phyloP scores from a whole-genome alignment of 805 yeast genomes.

The Debaryomyces maramus region DNA sequence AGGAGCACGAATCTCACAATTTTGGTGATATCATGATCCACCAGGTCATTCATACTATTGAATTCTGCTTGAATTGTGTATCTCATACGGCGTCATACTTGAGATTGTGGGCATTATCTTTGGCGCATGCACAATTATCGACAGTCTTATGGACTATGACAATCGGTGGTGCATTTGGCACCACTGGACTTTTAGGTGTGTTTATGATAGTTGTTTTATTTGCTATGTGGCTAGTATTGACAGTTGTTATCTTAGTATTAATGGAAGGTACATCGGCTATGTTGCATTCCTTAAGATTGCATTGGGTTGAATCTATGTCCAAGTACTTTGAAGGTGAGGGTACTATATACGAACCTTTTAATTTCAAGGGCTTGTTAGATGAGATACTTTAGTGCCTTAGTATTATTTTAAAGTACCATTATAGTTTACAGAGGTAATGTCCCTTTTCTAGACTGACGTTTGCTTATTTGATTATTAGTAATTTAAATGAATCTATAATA shows the following conservation, averaged over 20 bases:
- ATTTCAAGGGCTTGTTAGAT: conserved; percentile 48
- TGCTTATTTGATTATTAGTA: neutral
- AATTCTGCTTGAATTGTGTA: conserved; percentile 94
- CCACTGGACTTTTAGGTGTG: conserved; percentile 66
- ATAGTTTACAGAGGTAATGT: neutral
- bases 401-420: neutral
- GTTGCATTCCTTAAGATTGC: conserved; percentile 97
- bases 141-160: conserved; percentile 98
- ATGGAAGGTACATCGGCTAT: conserved; percentile 99
- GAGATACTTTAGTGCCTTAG: conserved; percentile 19
- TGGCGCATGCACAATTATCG: conserved; percentile 95
- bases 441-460: neutral
- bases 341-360: conserved; percentile 82
- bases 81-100: conserved; percentile 98
- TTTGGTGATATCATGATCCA: conserved; percentile 96
- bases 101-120: conserved; percentile 94
- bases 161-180: conserved; percentile 70
- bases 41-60: conserved; percentile 96
- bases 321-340: conserved; percentile 98
- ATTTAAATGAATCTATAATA: neutral
- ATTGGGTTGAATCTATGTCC: conserved; percentile 99
- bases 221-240: conserved; percentile 92
- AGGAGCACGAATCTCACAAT: conserved; percentile 57
- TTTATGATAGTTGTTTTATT: conserved; percentile 75
- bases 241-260: conserved; percentile 85